Conservation (phyloP, 2,329 filamentous ascomycete genomes). For the Botrytis sinoallii region DNA sequence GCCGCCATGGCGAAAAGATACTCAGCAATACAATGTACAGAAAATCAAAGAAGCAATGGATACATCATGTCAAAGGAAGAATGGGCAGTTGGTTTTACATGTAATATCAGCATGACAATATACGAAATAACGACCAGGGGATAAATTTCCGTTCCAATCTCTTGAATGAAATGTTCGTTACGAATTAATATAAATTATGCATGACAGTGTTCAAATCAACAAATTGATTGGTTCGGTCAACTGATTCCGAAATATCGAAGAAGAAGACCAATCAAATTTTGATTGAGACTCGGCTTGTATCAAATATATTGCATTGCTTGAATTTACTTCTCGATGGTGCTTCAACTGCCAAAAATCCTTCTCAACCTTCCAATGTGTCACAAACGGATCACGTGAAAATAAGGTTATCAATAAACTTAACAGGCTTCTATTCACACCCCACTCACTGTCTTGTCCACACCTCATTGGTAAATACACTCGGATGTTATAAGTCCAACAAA, state of each 20-base stretch:
- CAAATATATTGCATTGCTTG: slow-evolving; percentile 23
- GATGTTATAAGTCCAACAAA: background rate
- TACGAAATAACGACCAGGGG: slow-evolving; percentile 14
- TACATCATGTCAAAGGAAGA: slow-evolving; percentile 12
- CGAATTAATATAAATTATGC: slow-evolving; percentile 18
- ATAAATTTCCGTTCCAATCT: slow-evolving; percentile 5
- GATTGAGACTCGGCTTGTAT: slow-evolving; percentile 24
- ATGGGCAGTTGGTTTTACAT: slow-evolving; percentile 2
- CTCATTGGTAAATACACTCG: background rate
- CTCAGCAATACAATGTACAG: background rate
- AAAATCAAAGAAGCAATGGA: background rate
- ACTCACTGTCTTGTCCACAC: background rate
- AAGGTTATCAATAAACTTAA: slow-evolving; percentile 6
- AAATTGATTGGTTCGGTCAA: background rate
- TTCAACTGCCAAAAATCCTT: background rate
- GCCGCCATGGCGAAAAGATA: slow-evolving; percentile 15
- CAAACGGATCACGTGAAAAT: background rate
- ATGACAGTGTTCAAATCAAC: slow-evolving; percentile 18
- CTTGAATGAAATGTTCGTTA: background rate
- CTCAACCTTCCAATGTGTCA: background rate
- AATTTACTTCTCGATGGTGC: background rate
- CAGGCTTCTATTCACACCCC: background rate
- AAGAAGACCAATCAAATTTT: background rate
- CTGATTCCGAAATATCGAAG: background rate
- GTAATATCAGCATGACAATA: slow-evolving; percentile 16